Conservation (phyloP, 139 green algal genomes). For the Picochlorum sp. region DNA sequence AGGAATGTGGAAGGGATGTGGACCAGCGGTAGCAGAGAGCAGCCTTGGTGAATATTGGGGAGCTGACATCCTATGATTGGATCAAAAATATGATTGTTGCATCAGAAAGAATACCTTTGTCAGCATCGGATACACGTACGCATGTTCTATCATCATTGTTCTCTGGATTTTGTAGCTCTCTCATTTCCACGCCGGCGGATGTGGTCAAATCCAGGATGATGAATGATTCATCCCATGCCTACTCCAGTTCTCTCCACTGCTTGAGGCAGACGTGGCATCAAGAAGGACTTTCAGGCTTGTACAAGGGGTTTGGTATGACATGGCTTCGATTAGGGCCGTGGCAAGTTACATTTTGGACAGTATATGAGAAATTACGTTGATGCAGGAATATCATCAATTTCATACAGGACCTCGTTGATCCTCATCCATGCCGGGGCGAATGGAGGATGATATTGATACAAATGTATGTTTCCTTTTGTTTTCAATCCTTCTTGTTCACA, state of each 20-base stretch:
- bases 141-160: conserved; percentile 36
- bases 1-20: conserved; percentile 46
- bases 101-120: conserved; percentile 12
- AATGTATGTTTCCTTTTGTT: conserved; percentile 10
- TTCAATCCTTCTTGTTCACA: conserved; percentile 9
- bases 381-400: conserved; percentile 4
- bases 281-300: conserved; percentile 44
- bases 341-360: conserved; percentile 60
- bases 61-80: conserved; percentile 57
- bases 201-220: conserved; percentile 70
- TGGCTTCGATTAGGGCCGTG: conserved; percentile 58
- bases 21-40: conserved; percentile 55
- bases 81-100: conserved; percentile 34
- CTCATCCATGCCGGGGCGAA: conserved; percentile 7
- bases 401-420: conserved; percentile 10
- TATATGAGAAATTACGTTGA: conserved; percentile 38
- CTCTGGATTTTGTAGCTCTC: conserved; percentile 32
- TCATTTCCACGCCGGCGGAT: conserved; percentile 34
- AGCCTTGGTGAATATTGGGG: conserved; percentile 61
- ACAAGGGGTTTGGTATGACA: conserved; percentile 61
- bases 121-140: conserved; percentile 30
- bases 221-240: conserved; percentile 39
- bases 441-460: conserved; percentile 15
- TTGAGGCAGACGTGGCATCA: conserved; percentile 35
- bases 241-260: conserved; percentile 41